phyloP scores from a whole-genome alignment of 106 monocot genomes.

The Vanilla planifolia region DNA sequence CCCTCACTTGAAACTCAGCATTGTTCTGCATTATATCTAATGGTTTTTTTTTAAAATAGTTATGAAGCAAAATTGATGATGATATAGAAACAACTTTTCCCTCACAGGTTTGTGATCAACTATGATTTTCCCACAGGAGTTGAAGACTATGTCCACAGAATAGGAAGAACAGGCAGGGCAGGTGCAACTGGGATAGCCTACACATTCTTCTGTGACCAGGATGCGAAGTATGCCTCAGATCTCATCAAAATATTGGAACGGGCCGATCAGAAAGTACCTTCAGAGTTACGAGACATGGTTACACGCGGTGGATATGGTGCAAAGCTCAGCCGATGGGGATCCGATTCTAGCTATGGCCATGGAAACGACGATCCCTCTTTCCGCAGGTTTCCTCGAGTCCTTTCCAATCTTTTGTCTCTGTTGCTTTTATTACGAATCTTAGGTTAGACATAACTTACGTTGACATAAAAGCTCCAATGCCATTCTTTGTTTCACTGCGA shows the following conservation, averaged over 20 bases:
- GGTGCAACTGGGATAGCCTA: slow-evolving; percentile 70
- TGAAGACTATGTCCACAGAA: slow-evolving; percentile 84
- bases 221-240: slow-evolving; percentile 67
- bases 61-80: too few relatives aligned
- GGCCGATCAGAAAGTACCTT: slow-evolving; percentile 56
- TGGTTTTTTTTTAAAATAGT: too few relatives aligned
- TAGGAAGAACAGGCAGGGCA: slow-evolving; percentile 78
- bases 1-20: too few relatives aligned
- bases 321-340: slow-evolving; percentile 40
- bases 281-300: slow-evolving; percentile 49
- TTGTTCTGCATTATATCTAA: too few relatives aligned
- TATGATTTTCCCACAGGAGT: slow-evolving; percentile 83
- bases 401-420: neutral
- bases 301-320: slow-evolving; percentile 48
- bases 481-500: too few relatives aligned
- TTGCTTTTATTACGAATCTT: too few relatives aligned
- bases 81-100: neutral
- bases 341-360: slow-evolving; percentile 8
- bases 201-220: slow-evolving; percentile 77
- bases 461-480: too few relatives aligned
- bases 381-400: neutral
- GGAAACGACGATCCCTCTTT: neutral
- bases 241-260: slow-evolving; percentile 73
- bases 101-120: slow-evolving; percentile 62
- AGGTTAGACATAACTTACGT: too few relatives aligned